Conservation (phyloP, 768 basidiomycete genomes). For the Leccinellum luteum region DNA sequence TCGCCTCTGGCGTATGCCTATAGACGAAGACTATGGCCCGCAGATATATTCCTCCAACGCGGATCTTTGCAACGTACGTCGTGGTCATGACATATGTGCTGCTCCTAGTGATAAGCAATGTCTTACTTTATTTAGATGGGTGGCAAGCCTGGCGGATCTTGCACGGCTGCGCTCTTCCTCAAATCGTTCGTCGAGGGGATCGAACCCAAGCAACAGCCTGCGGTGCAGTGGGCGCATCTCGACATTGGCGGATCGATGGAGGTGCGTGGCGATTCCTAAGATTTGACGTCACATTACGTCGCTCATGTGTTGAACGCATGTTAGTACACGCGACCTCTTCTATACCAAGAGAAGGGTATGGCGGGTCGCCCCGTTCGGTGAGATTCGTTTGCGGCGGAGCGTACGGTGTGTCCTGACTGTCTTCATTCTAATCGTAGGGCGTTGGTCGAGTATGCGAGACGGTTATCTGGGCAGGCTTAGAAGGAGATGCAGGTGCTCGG, state of each 20-base stretch:
- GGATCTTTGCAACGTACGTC: slow-evolving; percentile 63
- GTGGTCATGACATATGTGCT: background rate
- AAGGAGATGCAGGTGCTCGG: slow-evolving; percentile 2
- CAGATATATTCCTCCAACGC: slow-evolving; percentile 79
- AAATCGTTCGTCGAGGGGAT: slow-evolving; percentile 79
- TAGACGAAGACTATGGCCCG: slow-evolving; percentile 75
- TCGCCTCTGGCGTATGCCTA: slow-evolving; percentile 88
- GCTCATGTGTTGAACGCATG: background rate
- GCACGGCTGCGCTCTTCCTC: slow-evolving; percentile 85
- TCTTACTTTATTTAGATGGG: slow-evolving; percentile 47
- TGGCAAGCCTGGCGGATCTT: slow-evolving; percentile 67
- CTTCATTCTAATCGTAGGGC: slow-evolving; percentile 19
- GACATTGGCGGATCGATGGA: slow-evolving; percentile 85
- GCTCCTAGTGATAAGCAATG: slow-evolving; percentile 2
- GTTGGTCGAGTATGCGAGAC: slow-evolving; percentile 32
- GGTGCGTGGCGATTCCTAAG: slow-evolving; percentile 33
- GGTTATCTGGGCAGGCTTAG: slow-evolving; percentile 19
- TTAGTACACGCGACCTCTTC: slow-evolving; percentile 49
- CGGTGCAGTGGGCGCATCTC: slow-evolving; percentile 81
- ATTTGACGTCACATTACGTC: background rate
- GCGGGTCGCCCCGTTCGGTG: slow-evolving; percentile 78
- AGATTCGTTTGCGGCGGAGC: slow-evolving; percentile 18
- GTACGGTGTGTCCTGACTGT: background rate
- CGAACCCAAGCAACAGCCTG: slow-evolving; percentile 54
- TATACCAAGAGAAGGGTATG: slow-evolving; percentile 75